phyloP scores from a whole-genome alignment of 495 filamentous ascomycete genomes.

The Penicillium parvum region DNA sequence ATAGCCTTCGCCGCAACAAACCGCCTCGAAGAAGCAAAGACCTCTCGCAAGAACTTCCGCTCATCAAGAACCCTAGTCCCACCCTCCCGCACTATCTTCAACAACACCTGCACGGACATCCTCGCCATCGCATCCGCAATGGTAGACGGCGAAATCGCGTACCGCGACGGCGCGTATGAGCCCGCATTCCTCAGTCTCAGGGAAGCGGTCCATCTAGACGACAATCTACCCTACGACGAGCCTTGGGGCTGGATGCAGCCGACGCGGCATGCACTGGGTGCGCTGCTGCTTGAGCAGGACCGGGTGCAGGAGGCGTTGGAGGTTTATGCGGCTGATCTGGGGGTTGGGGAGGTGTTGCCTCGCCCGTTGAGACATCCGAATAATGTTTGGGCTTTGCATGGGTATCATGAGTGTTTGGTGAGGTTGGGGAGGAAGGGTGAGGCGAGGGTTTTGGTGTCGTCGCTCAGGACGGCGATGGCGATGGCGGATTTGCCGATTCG shows the following conservation, averaged over 20 bases:
- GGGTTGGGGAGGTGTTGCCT: constrained; percentile 50
- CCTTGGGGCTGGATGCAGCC: constrained; percentile 72
- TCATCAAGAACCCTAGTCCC: constrained; percentile 44
- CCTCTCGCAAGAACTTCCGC: constrained; percentile 41
- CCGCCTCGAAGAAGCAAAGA: constrained; percentile 42
- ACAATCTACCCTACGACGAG: constrained; percentile 58
- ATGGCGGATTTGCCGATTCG: constrained; percentile 56
- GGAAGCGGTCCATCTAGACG: constrained; percentile 49
- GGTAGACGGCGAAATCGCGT: constrained; percentile 66
- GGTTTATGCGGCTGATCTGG: constrained; percentile 60
- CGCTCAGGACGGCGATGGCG: constrained; percentile 46
- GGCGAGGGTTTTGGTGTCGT: constrained; percentile 44
- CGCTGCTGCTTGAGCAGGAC: constrained; percentile 58
- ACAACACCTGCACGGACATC: constrained; percentile 59
- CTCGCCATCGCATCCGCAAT: constrained; percentile 55
- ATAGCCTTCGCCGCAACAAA: constrained; percentile 56
- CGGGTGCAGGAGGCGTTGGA: constrained; percentile 48
- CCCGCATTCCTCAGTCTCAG: constrained; percentile 52
- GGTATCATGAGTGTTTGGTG: constrained; percentile 58
- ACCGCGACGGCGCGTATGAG: constrained; percentile 53
- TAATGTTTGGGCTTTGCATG: constrained; percentile 67
- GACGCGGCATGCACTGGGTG: constrained; percentile 60
- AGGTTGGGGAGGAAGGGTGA: constrained; percentile 47
- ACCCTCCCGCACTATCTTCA: constrained; percentile 55
- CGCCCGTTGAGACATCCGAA: constrained; percentile 57